Base-by-base conservation (phyloP, 2,329 filamentous ascomycete species). In the Lachnellula subtilissima region DNA sequence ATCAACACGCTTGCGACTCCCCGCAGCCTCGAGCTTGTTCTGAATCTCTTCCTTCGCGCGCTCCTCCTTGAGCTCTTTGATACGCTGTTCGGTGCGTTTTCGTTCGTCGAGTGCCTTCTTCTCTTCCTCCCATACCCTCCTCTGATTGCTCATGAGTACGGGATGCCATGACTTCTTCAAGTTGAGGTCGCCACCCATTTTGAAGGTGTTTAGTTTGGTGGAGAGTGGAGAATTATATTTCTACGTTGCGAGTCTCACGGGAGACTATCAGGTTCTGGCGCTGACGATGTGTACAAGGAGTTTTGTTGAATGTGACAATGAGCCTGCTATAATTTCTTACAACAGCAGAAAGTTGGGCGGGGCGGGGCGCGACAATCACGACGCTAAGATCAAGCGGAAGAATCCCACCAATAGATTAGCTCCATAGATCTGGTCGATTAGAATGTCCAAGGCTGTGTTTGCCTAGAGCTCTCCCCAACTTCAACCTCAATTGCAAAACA, bases 121-220 rank as follows among this genome's bases (percentile, higher is more conserved):
- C 70, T 97, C 92, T 72, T 95, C 89, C 60, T 93, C 85, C 85
- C 89, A 96, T 64, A 97, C 92, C 71, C 84, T 84, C 72, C 85
- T 84, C 78, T 96, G 94, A 73, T 99, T 99, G 76, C 87, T 89
- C 75, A 91, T 85, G 63, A 97, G 81, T 66, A 86, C 85, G 58
- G 94, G 93, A 75, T 99, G 93, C 85, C 93, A 99, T 79, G 89
- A 89, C 75, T 91, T 91, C 76, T 97, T 97, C 67, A 96, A 76
- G 70, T 97, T 97, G 69, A 99, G 83, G 80, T 97, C 92, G 70
- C 91, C 91, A 77, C 92, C 92, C 88, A 95, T 96, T 62, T 75
- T 88, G 76, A 66, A 72, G 69, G 67, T 63, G 57, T 65, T 48
- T 40, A 43, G 12, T 11, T 42, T 5, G 7, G 42, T 14, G 15